Evolutionary conservation across 805 yeast species (phyloP).

Genomic region (Saccharomycopsis schoenii): DNA sequence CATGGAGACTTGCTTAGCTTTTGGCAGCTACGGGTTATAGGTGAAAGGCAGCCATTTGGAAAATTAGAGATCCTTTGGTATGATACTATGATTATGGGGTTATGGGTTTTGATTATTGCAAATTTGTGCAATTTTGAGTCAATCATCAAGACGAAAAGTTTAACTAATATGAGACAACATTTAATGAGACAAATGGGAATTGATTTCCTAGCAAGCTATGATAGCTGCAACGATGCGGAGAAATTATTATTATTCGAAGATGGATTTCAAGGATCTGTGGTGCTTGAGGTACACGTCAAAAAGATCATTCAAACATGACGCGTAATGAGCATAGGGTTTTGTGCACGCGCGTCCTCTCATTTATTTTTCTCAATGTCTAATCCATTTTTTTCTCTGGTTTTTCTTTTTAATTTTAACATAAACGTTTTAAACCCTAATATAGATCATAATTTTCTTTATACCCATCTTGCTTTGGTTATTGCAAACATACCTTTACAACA

Average conservation of each 20-base stretch:
- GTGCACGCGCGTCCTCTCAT: background rate
- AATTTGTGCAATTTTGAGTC: background rate
- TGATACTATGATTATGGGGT: conserved; percentile 9
- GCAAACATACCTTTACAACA: background rate
- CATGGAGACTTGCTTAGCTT: conserved; percentile 9
- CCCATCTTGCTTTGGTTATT: background rate
- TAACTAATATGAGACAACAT: background rate
- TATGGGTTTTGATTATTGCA: conserved; percentile 6
- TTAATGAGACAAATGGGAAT: background rate
- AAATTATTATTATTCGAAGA: background rate
- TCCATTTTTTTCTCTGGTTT: background rate
- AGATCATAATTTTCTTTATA: background rate
- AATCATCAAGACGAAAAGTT: background rate
- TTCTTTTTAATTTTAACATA: background rate
- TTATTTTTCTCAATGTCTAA: background rate
- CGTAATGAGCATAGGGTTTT: background rate
- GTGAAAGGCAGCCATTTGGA: conserved; percentile 7
- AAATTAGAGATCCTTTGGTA: conserved; percentile 9
- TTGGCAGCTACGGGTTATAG: conserved; percentile 14
- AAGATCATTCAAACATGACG: background rate
- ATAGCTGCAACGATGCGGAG: background rate
- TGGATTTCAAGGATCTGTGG: background rate
- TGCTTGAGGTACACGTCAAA: background rate
- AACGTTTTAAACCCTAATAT: background rate
- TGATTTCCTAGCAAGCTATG: background rate